phyloP scores from a whole-genome alignment of 2,329 filamentous ascomycete species.

The Pestalotiopsis fici region DNA sequence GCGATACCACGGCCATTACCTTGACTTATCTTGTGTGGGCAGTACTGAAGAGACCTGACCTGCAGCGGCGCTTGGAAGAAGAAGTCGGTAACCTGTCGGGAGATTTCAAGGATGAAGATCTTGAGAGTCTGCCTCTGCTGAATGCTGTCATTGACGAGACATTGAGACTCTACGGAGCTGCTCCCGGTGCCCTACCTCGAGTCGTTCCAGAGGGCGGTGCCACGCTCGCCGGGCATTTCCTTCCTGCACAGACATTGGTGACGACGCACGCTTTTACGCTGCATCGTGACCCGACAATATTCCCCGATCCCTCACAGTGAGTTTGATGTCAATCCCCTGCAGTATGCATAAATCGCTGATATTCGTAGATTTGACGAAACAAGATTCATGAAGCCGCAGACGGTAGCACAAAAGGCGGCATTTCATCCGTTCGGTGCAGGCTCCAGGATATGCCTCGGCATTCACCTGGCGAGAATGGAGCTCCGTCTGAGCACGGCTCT shows the following conservation, averaged over 20 bases:
- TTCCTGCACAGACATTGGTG: conserved; percentile 35
- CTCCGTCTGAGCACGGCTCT: neutral
- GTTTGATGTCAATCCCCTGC: neutral
- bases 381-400: neutral
- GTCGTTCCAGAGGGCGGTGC: conserved; percentile 31
- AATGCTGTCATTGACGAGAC: conserved; percentile 28
- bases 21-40: conserved; percentile 38
- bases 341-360: too few species aligned
- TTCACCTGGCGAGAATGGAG: conserved; percentile 2
- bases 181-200: conserved; percentile 32
- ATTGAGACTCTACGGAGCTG: conserved; percentile 33
- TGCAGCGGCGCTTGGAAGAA: conserved; percentile 17
- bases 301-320: conserved; percentile 23
- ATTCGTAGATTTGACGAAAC: conserved; percentile 1
- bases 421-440: neutral
- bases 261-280: conserved; percentile 39
- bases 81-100: conserved; percentile 19
- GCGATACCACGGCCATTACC: conserved; percentile 39
- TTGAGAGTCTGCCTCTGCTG: conserved; percentile 34
- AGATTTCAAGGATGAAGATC: conserved; percentile 26
- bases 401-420: neutral
- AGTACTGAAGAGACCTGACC: conserved; percentile 9
- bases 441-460: neutral
- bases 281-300: conserved; percentile 36
- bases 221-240: conserved; percentile 28